These are phyloP conservation scores for Trametes punicea DNA, from an alignment of 768 basidiomycete genomes.

Conservation along the genomic window DNA sequence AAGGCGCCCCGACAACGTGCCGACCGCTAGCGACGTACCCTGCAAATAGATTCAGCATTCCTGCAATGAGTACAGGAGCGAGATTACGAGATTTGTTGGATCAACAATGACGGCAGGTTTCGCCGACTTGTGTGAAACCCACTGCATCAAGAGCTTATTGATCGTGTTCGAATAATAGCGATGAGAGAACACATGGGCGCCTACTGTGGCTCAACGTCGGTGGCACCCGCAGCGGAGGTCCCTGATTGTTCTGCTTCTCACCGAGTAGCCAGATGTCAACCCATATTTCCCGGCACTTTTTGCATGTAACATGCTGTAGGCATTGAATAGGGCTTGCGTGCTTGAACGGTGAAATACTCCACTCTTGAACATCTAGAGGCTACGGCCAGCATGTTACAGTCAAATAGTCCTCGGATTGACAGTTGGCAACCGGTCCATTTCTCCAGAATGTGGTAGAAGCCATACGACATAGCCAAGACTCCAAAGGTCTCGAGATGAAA, in stretches of 20 bases:
- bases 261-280: not conserved
- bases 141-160: not conserved
- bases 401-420: not conserved
- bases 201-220: conserved; percentile 1
- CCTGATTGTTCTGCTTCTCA: not conserved
- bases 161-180: not conserved
- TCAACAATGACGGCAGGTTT: not conserved
- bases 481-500: not conserved
- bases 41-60: conserved; percentile 23
- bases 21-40: conserved; percentile 89
- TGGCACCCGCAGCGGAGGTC: not conserved
- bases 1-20: conserved; percentile 83
- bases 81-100: not conserved
- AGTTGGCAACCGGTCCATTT: conserved; percentile 2
- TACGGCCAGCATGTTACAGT: conserved; percentile 8
- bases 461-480: not conserved
- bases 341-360: too few species aligned
- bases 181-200: not conserved
- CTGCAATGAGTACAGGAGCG: not conserved
- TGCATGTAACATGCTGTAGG: conserved; percentile 2
- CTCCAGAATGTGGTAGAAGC: too few species aligned
- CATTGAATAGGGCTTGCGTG: not conserved
- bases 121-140: not conserved
- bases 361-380: too few species aligned
- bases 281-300: not conserved